Evolutionary conservation across 164 flowering plant species (phyloP).

Genomic region (Annona squamosa): DNA sequence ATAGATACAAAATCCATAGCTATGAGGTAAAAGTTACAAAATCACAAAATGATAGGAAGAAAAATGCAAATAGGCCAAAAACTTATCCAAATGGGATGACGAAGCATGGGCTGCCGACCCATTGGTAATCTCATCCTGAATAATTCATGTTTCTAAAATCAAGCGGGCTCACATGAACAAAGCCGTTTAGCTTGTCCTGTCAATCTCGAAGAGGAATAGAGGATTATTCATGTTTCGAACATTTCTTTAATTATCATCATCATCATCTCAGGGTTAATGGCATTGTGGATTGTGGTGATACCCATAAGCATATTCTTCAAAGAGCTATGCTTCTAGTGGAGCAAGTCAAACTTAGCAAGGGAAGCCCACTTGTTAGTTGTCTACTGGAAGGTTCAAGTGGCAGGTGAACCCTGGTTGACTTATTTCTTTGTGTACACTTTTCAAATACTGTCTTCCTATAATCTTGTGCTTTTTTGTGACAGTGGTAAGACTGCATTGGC

Average conservation of each 20-base stretch:
- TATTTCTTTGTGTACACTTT: background rate
- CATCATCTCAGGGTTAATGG: slow-evolving; percentile 59
- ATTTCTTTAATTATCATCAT: background rate
- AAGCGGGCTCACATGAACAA: background rate
- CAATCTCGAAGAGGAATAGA: background rate
- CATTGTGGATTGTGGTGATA: slow-evolving; percentile 77
- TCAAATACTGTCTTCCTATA: slow-evolving; percentile 2
- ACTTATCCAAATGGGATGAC: no score
- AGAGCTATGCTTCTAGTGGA: slow-evolving; percentile 90
- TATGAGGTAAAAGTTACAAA: no score
- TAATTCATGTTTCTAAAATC: no score
- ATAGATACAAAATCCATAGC: no score
- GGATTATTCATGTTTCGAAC: background rate
- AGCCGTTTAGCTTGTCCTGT: background rate
- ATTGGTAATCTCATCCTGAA: no score
- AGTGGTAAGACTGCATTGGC: slow-evolving; percentile 98
- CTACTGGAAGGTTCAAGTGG: slow-evolving; percentile 96
- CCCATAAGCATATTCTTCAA: slow-evolving; percentile 68
- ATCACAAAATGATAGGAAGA: no score
- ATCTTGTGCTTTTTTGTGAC: slow-evolving; percentile 19
- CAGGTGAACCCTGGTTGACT: slow-evolving; percentile 39
- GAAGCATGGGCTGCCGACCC: no score
- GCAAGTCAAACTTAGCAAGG: slow-evolving; percentile 90
- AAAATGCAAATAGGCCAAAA: no score
- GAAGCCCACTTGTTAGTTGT: slow-evolving; percentile 87